Evolutionary conservation across 805 yeast species (phyloP).

Genomic region (Lipomyces yamadae): DNA sequence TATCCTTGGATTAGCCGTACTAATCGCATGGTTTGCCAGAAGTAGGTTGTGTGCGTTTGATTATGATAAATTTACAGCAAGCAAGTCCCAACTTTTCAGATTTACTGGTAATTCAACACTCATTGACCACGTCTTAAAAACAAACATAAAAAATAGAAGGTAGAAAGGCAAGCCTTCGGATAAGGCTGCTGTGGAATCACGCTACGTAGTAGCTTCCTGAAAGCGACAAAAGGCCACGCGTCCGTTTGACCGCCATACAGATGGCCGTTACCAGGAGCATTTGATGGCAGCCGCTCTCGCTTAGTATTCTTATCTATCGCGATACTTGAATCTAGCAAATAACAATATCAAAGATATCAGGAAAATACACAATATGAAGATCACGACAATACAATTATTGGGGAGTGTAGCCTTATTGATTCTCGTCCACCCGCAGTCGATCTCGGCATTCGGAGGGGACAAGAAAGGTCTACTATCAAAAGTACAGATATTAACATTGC

Average conservation of each 20-base stretch:
- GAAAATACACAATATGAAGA: neutral
- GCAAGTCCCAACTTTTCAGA: no score
- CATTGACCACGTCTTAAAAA: no score
- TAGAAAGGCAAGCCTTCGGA: no score
- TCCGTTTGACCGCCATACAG: neutral
- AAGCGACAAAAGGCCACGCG: slow-evolving; percentile 9
- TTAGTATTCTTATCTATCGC: neutral
- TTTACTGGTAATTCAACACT: no score
- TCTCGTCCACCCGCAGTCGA: neutral
- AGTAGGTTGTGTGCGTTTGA: no score
- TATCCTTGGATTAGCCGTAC: no score
- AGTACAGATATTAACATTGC: slow-evolving; percentile 21
- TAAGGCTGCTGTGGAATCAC: no score
- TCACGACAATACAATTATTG: neutral
- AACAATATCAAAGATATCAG: neutral
- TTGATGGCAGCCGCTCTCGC: neutral
- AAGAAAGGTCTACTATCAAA: slow-evolving; percentile 21
- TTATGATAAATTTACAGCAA: no score
- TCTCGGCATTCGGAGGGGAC: neutral
- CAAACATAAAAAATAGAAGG: no score
- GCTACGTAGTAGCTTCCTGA: no score
- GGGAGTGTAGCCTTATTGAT: neutral
- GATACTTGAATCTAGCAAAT: neutral
- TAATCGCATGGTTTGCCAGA: no score
- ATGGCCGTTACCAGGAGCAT: neutral